Evolutionary conservation across 345 rosid genomes (phyloP), one percentile per base, ranked within the genome.

Genomic region (Bruguiera gymnorhiza): DNA sequence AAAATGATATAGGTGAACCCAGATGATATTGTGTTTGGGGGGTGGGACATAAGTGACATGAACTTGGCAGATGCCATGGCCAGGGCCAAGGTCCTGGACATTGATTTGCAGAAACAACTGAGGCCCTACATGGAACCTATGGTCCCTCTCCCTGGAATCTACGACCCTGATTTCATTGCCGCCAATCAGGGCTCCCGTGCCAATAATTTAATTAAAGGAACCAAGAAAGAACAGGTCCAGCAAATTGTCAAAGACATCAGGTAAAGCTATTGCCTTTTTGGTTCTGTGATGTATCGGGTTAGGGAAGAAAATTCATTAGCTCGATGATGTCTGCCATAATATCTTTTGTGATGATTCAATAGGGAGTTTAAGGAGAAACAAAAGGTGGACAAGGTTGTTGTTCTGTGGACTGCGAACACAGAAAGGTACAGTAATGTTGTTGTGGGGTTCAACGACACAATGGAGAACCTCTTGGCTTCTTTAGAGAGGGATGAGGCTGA

Each of bases 61-160:
- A 95, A 90, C 86, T 78, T 95, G 75, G 99, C 98, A 56, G 99
- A 95, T 79, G 91, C 99, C 60, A 95, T 95, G 99, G 94, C 86
- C 23, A 85, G 98, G 77, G 98, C 88, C 79, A 90, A 60, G 75
- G 99, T 95, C 48, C 71, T 95, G 30, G 99, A 95, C 66, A 84
- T 95, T 72, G 99, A 92, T 81, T 77, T 95, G 52, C 99, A 95
- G 69, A 95, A 92, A 76, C 98, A 95, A 76, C 63, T 95, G 59
- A 84, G 98, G 76, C 97, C 99, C 30, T 95, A 87, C 85, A 95
- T 95, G 99, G 99, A 95, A 73, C 75, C 87, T 66, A 83, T 86
- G 88, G 87, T 84, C 66, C 99, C 99, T 9, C 99, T 92, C 51
- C 98, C 99, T 8, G 98, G 97, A 46, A 80, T 95, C 77, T 95